Percentiles rank a stretch among this genome's conserved stretches.
phyloP scores from a whole-genome alignment of 306 rosid genomes.

The Prunus campanulata region DNA sequence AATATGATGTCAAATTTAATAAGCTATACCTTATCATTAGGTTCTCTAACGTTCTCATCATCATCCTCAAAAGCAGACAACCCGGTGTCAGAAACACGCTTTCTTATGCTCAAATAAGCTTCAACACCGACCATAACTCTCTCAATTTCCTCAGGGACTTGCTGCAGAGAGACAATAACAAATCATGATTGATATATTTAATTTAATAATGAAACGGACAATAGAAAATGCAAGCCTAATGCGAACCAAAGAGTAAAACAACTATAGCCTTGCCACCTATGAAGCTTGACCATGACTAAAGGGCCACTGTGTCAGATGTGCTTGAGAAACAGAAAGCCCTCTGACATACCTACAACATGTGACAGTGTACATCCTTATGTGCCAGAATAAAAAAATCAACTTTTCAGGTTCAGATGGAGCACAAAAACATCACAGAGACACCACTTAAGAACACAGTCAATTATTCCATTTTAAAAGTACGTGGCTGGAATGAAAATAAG shows the following conservation, averaged over 20 bases:
- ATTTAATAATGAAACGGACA: background rate
- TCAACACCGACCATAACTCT: conserved; percentile 88
- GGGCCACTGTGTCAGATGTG: background rate
- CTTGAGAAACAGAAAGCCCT: background rate
- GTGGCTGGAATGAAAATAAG: background rate
- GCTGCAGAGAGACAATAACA: conserved; percentile 48
- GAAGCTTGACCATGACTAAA: background rate
- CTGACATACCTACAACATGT: background rate
- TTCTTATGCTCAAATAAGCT: conserved; percentile 96
- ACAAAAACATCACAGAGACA: background rate
- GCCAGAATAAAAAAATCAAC: background rate
- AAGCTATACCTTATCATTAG: conserved; percentile 58
- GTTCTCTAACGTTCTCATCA: conserved; percentile 48
- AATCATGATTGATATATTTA: background rate
- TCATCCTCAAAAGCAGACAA: conserved; percentile 78
- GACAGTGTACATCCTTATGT: background rate
- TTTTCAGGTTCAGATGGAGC: background rate
- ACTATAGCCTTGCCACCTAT: background rate
- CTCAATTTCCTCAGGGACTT: conserved; percentile 95
- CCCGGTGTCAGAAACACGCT: conserved; percentile 59
- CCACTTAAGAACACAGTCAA: background rate
- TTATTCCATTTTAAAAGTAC: background rate
- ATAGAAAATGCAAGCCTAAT: background rate
- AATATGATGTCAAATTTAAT: background rate
- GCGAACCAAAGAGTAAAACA: background rate